phyloP scores from a whole-genome alignment of 2,329 filamentous ascomycete genomes.

The Penicillium corylophilum region DNA sequence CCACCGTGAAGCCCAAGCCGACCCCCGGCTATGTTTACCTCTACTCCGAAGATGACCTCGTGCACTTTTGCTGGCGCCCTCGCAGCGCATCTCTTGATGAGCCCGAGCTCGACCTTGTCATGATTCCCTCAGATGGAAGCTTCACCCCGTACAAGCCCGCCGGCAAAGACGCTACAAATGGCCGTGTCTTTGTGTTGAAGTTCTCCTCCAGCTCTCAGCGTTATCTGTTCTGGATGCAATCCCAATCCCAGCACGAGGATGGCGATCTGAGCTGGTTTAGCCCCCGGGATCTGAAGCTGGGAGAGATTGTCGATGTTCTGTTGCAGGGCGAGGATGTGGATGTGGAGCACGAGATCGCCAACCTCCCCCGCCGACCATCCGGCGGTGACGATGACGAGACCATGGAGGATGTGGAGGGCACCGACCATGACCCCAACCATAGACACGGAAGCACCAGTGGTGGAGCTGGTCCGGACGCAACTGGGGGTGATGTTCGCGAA shows the following conservation, averaged over 20 bases:
- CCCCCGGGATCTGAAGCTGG: slow-evolving; percentile 79
- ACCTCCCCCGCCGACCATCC: slow-evolving; percentile 53
- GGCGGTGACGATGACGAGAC: slow-evolving; percentile 68
- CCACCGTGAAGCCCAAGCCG: slow-evolving; percentile 69
- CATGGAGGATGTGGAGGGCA: slow-evolving; percentile 73
- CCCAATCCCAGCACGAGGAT: slow-evolving; percentile 72
- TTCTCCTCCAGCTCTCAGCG: slow-evolving; percentile 90
- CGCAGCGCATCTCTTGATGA: slow-evolving; percentile 68
- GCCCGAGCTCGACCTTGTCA: slow-evolving; percentile 84
- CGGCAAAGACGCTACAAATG: slow-evolving; percentile 69
- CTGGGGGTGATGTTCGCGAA: slow-evolving; percentile 85
- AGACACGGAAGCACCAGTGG: slow-evolving; percentile 65
- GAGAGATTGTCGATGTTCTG: slow-evolving; percentile 78
- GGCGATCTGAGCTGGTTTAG: slow-evolving; percentile 78
- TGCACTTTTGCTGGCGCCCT: slow-evolving; percentile 97
- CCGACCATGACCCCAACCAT: slow-evolving; percentile 57
- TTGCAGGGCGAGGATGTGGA: slow-evolving; percentile 88
- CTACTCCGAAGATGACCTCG: slow-evolving; percentile 87
- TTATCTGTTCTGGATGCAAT: slow-evolving; percentile 95
- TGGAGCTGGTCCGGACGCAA: slow-evolving; percentile 81
- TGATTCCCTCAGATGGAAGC: slow-evolving; percentile 85
- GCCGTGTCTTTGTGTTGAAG: slow-evolving; percentile 89
- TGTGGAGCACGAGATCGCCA: slow-evolving; percentile 69
- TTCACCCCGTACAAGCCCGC: slow-evolving; percentile 77
- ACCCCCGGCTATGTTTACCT: slow-evolving; percentile 88